Percentiles rank a stretch among this genome's conserved stretches.
phyloP scores from a whole-genome alignment of 2,329 filamentous ascomycete species.

The Aureobasidium sp. region DNA sequence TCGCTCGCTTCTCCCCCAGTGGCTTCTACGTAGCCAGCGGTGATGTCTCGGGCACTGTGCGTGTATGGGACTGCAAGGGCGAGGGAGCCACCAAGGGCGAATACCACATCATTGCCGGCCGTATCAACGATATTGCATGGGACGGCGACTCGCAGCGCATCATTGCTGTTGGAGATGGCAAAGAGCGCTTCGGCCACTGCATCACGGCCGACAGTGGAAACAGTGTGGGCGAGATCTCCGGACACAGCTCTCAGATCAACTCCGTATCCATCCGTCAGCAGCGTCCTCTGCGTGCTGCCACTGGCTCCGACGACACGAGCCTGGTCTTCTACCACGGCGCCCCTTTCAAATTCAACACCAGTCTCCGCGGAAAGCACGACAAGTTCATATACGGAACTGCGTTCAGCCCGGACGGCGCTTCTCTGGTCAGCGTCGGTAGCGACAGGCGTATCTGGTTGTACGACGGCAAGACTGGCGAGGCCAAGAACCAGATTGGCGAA shows the following conservation, averaged over 20 bases:
- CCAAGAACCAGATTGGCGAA: conserved; percentile 68
- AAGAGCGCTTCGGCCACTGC: conserved; percentile 87
- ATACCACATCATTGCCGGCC: conserved; percentile 87
- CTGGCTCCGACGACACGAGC: conserved; percentile 81
- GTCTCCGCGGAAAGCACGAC: conserved; percentile 69
- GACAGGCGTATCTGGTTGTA: conserved; percentile 91
- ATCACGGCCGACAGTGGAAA: conserved; percentile 95
- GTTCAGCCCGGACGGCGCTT: conserved; percentile 81
- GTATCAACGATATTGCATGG: conserved; percentile 95
- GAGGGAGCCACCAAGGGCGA: conserved; percentile 88
- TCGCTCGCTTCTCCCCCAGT: conserved; percentile 88
- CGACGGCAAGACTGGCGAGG: conserved; percentile 90
- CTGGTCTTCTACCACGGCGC: conserved; percentile 90
- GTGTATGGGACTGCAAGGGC: conserved; percentile 84
- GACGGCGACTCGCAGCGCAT: conserved; percentile 94
- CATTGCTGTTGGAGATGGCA: conserved; percentile 91
- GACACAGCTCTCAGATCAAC: conserved; percentile 87
- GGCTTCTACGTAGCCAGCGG: conserved; percentile 94
- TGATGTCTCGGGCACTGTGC: conserved; percentile 74
- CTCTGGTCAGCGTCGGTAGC: conserved; percentile 82
- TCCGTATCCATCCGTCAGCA: conserved; percentile 83
- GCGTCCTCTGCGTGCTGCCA: conserved; percentile 83
- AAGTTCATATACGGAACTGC: conserved; percentile 83
- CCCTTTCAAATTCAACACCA: conserved; percentile 93
- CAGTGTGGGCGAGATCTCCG: conserved; percentile 86